Evolutionary conservation across 805 yeast genomes (phyloP), one percentile per base, ranked within the genome.

Genomic region (Clavispora santaluciae): DNA sequence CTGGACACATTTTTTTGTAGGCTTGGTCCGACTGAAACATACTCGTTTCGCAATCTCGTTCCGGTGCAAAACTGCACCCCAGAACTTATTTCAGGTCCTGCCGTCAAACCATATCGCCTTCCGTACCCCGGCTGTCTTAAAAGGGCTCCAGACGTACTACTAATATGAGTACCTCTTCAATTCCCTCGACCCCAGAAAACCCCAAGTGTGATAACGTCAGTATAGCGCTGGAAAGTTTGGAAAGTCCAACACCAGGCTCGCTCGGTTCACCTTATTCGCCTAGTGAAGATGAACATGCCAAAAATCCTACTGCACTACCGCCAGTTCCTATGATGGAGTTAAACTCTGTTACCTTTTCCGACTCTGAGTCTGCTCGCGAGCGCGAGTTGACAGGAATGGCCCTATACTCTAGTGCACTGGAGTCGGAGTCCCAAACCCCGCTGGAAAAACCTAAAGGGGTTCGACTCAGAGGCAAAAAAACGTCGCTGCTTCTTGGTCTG

Each of bases 331-430:
- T 36, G 29, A 31, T 40, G 39, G 36, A 35, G 10, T 21, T 41
- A 15, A 40, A 41, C 20, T 20, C 40, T 10, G 38, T 36, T n/a
- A 36, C 31, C 9, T 41, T 20, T 18, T 37, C 40, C 24, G 44
- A 41, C 18, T 26, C 40, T 4, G 44, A 41, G 17, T 36, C 35
- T 17, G 42, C 37, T 5, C 39, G 43, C 31, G 42, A 35, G 15
- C 35, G 42, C 11, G 45, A 38, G 3, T 2, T 13, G n/a, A 12
- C 11, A 25, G 45, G 35, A 22, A 21, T 17, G 6, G 44, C 38
- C 11, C 42, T 48, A n/a, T 50, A 50, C 23, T 48, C 53, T 15
- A 48, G 53, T 36, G 53, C 54, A 2, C 53, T 48, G 52, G 54
- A 50, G 30, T 41, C 45, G 33, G 54, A 50, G 20, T 42, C 44